These are phyloP conservation scores for Euphrasia arctica DNA, from an alignment of 305 asterid genomes.

Conservation along the genomic window DNA sequence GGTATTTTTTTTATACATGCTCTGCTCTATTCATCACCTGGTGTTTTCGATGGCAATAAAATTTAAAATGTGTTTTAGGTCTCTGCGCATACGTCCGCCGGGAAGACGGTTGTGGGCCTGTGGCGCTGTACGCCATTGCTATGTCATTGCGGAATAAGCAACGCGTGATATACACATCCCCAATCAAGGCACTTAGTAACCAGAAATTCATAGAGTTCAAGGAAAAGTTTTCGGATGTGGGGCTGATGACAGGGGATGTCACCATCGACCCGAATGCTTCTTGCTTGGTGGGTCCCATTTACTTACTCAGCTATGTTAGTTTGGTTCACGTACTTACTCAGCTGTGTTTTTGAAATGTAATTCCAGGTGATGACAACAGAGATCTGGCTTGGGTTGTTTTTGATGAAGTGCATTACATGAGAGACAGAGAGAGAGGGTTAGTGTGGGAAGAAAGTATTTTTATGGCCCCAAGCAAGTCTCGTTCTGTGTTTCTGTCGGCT, in stretches of 20 bases:
- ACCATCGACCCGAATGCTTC: conserved; percentile 93
- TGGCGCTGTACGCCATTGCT: conserved; percentile 69
- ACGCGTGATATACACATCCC: conserved; percentile 92
- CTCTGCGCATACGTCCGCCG: conserved; percentile 96
- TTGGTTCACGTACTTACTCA: conserved; percentile 5
- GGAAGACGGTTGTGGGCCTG: conserved; percentile 84
- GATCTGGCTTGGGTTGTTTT: conserved; percentile 92
- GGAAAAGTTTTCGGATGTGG: conserved; percentile 97
- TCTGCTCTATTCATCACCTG: neutral
- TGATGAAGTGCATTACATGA: conserved; percentile 98
- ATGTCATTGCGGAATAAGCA: conserved; percentile 79
- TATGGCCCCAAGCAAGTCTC: conserved; percentile 90
- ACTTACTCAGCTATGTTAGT: conserved; percentile 21
- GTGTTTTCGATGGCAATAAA: conserved; percentile 18
- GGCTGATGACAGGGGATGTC: conserved; percentile 97
- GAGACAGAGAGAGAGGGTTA: conserved; percentile 95
- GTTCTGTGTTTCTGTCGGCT: conserved; percentile 89
- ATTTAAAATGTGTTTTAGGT: conserved; percentile 44
- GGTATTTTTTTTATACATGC: conserved; percentile 35
- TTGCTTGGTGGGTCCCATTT: conserved; percentile 76
- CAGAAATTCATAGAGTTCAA: conserved; percentile 96
- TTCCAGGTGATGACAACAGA: conserved; percentile 88
- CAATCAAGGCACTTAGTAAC: conserved; percentile 93
- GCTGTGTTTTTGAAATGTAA: conserved; percentile 14
- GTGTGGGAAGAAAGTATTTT: conserved; percentile 99